Evolutionary conservation across 108 stramenopile species (phyloP), one percentile per base, ranked within the genome.

Genomic region (Poteriospumella lacustris): DNA sequence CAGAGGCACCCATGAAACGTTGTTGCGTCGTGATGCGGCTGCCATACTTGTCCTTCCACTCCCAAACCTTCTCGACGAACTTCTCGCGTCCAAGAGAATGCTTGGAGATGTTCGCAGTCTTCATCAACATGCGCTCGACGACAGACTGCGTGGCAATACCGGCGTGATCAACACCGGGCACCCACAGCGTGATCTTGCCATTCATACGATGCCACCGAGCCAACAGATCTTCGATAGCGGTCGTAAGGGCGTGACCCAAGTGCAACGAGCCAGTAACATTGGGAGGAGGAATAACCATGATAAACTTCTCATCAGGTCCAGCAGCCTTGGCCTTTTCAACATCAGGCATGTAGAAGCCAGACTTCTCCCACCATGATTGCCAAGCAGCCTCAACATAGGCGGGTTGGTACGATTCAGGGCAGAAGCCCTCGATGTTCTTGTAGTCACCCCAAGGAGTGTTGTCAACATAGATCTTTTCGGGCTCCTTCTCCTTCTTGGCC

Each of bases 111-210:
- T 89, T 89, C 70, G 90, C 82, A 69, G 92, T 90, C 84, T 96
- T 97, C 88, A 91, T 91, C 58, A 99, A 89, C 91, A 91, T 92
- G 85, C 96, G 96, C 87, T 99, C 98, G 0, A 99, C 98, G 3
- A 99, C 95, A 36, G 92, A 91, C 85, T 99, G 98, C 42, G 98
- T 99, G 75, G 98, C 98, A 80, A 99, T 99, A 42, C 98, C 98
- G 24, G 98, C 98, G 80, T 99, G 98, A 80, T 99, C 98, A 31
- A 94, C 97, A 78, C 98, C 94, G 42, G 98, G 98, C 56, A 99
- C 93, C 89, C 96, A 99, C 28, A 99, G 85, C 29, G 97, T 95
- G 29, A 91, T 90, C 88, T 97, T 91, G 47, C 98, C 98, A 69
- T 86, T 83, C 98, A 99, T 99, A 39, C 98, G 91, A 90, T 97